These are phyloP conservation scores for Thraustotheca clavata DNA, from an alignment of 352 stramenopile species.

Conservation along the genomic window DNA sequence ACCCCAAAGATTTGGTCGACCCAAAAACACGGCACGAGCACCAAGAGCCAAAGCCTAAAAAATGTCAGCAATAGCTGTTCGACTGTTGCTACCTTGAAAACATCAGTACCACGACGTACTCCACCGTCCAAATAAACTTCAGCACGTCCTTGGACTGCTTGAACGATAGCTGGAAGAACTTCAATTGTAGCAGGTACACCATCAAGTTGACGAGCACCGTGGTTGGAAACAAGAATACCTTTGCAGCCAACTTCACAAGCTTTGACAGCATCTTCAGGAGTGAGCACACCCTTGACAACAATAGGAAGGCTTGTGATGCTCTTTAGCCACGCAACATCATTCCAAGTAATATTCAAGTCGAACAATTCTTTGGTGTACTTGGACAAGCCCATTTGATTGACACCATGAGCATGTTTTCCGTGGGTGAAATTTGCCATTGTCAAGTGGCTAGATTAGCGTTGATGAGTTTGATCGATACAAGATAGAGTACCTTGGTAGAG, in stretches of 20 bases:
- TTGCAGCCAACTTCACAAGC: conserved; percentile 87
- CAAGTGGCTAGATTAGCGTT: not conserved
- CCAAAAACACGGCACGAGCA: conserved; percentile 91
- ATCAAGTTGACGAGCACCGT: conserved; percentile 90
- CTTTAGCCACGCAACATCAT: conserved; percentile 89
- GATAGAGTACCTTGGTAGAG: conserved; percentile 53
- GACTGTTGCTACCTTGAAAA: conserved; percentile 77
- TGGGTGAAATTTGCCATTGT: conserved; percentile 45
- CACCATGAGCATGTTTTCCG: conserved; percentile 27
- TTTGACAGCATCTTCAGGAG: conserved; percentile 84
- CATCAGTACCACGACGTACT: conserved; percentile 91
- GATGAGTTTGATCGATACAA: conserved; percentile 11
- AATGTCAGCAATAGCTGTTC: conserved; percentile 23
- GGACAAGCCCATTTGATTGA: conserved; percentile 42
- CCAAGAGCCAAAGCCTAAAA: conserved; percentile 83
- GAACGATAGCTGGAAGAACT: conserved; percentile 84
- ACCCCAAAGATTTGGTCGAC: conserved; percentile 92
- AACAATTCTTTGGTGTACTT: conserved; percentile 85
- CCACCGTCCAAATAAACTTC: conserved; percentile 94
- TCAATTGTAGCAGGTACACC: conserved; percentile 87
- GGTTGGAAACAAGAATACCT: conserved; percentile 91
- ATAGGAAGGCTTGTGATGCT: conserved; percentile 88
- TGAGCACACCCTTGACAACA: conserved; percentile 92
- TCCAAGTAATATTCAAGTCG: conserved; percentile 91
- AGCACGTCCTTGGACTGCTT: conserved; percentile 63